Conservation (phyloP, 768 basidiomycete species). For the Agaricus subrufescens region DNA sequence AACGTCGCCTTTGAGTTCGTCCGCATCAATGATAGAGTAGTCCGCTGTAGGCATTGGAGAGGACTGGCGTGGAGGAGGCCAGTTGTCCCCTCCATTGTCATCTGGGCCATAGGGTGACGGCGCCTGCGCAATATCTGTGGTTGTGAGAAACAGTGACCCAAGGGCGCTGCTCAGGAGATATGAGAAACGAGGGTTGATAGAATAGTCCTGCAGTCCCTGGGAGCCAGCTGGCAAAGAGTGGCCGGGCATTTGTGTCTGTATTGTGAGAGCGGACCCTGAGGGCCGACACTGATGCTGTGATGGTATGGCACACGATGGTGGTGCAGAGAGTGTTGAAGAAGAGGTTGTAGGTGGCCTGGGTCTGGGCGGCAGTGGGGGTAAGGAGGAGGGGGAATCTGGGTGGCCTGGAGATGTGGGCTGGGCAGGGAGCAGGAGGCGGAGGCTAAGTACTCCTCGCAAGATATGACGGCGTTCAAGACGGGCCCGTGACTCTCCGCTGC, state of each 20-base stretch:
- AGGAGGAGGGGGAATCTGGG: background rate
- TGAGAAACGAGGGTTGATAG: constrained; percentile 28
- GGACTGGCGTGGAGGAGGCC: constrained; percentile 29
- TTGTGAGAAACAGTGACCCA: constrained; percentile 42
- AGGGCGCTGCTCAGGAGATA: constrained; percentile 32
- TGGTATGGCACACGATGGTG: background rate
- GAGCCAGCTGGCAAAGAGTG: background rate
- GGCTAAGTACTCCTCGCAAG: no score
- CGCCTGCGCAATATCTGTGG: constrained; percentile 22
- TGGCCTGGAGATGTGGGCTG: no score
- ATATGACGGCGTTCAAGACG: no score
- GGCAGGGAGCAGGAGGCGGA: no score
- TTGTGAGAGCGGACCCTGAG: constrained; percentile 3
- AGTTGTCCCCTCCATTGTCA: constrained; percentile 20
- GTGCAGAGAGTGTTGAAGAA: background rate
- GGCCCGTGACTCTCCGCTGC: no score
- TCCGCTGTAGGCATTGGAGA: constrained; percentile 41
- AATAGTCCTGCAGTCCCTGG: background rate
- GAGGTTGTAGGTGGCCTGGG: background rate
- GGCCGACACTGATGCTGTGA: constrained; percentile 2
- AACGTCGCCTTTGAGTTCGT: constrained; percentile 28
- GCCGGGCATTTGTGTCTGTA: constrained; percentile 6
- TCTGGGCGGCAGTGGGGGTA: background rate
- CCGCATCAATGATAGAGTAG: constrained; percentile 43
- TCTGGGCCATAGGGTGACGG: constrained; percentile 28